phyloP scores from a whole-genome alignment of 345 rosid genomes.

The Trapa bicornis region DNA sequence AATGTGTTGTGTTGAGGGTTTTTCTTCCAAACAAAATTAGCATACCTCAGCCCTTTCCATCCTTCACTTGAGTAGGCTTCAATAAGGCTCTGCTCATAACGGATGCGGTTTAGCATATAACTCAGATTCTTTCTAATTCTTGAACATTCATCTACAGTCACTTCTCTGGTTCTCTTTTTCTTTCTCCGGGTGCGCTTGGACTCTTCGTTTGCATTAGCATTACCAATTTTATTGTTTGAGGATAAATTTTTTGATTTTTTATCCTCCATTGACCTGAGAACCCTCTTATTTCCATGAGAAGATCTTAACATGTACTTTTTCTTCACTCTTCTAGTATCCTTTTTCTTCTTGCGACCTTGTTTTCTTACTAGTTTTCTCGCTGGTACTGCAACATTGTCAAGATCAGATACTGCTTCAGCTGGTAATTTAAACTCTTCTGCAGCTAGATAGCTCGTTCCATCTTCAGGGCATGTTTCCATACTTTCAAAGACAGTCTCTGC shows the following conservation, averaged over 20 bases:
- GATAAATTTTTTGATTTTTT: conserved; percentile 30
- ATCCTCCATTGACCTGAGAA: conserved; percentile 30
- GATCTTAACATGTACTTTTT: conserved; percentile 27
- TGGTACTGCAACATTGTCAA: conserved; percentile 12
- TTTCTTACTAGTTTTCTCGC: conserved; percentile 10
- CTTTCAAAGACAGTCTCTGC: neutral
- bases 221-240: conserved; percentile 17
- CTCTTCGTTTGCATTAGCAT: conserved; percentile 8
- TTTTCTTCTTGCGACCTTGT: conserved; percentile 14
- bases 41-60: conserved; percentile 95
- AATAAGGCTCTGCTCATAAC: conserved; percentile 72
- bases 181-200: conserved; percentile 7
- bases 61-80: conserved; percentile 93
- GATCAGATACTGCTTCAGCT: conserved; percentile 10
- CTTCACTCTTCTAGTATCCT: conserved; percentile 22
- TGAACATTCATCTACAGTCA: conserved; percentile 44
- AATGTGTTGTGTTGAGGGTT: neutral
- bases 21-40: conserved; percentile 1
- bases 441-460: conserved; percentile 2
- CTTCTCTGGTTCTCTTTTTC: conserved; percentile 6
- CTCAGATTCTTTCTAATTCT: conserved; percentile 57
- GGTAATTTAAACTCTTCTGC: conserved; percentile 8
- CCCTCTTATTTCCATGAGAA: conserved; percentile 27
- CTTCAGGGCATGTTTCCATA: conserved; percentile 2
- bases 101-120: conserved; percentile 58